Evolutionary conservation across 768 basidiomycete species (phyloP), one percentile per base, ranked within the genome.

Genomic region (Lentinus tigrinus): DNA sequence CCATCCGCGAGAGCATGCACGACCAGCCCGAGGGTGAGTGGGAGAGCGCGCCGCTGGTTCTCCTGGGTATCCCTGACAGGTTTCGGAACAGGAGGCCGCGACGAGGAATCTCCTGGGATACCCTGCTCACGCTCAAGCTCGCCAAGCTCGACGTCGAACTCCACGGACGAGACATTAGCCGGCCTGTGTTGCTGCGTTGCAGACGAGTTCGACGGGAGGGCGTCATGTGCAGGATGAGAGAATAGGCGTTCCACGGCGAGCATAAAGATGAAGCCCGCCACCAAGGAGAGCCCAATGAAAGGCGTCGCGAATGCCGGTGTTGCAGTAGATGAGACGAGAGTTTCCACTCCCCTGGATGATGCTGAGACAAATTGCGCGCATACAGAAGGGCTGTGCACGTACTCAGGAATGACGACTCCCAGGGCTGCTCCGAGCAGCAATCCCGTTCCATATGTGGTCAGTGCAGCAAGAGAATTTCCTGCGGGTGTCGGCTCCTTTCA

Each of bases 341-440:
- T 43, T 27, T 54, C 56, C 3, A 58, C 38, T 1, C 57, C 61
- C 47, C 53, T 58, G 39, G 16, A 44, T 28, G n/a, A n/a, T n/a
- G n/a, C n/a, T n/a, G n/a, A n/a, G n/a, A n/a, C n/a, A n/a, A n/a
- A n/a, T n/a, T n/a, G n/a, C n/a, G 42, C 43, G 54, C 58, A 34
- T 49, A 50, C 38, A 47, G 36, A 21, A 24, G 5, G 39, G 48
- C n/a, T 48, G 27, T 52, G 34, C 36, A 85, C 89, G 70, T 73
- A 95, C 90, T 97, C 95, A 37, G 96, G 95, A 52, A 98, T 87
- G 62, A 98, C 93, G 24, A 98, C 85, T 13, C 92, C 92, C 61
- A 98, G 74, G 0, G 93, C 93, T 2, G 95, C 89, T 3, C 95
- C 95, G 14, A 97, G 80, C 17, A 98, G 79, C 11, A 98, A 75